These are phyloP conservation scores for Neopestalotiopsis rosae DNA, from an alignment of 2,329 filamentous ascomycete species.

Conservation along the genomic window DNA sequence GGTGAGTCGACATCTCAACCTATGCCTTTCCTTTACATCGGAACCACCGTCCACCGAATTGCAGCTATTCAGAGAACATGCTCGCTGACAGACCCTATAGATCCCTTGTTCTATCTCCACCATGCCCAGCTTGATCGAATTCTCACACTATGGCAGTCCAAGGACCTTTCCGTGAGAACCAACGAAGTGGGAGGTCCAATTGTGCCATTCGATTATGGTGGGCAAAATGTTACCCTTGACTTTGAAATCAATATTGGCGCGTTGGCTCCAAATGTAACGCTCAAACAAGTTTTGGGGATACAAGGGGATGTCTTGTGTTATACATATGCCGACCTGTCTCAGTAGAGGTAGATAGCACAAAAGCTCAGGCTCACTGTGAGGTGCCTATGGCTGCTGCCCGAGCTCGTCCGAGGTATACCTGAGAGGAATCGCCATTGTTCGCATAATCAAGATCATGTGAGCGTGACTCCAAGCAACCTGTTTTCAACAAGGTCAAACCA, in stretches of 20 bases:
- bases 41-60: not conserved
- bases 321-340: not conserved
- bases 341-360: not conserved
- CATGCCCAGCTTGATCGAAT: slow-evolving; percentile 27
- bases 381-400: too few relatives aligned
- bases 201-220: slow-evolving; percentile 16
- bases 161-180: not conserved
- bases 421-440: too few relatives aligned
- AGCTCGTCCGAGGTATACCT: too few relatives aligned
- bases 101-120: slow-evolving; percentile 31
- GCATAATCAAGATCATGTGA: slow-evolving; percentile 1
- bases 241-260: slow-evolving; percentile 13
- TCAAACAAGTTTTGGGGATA: slow-evolving; percentile 12
- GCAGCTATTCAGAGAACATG: too few relatives aligned
- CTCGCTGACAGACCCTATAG: slow-evolving; percentile 15
- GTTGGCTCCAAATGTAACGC: slow-evolving; percentile 9
- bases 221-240: slow-evolving; percentile 16
- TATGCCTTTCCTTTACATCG: not conserved
- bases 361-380: too few relatives aligned
- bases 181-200: slow-evolving; percentile 16
- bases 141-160: slow-evolving; percentile 29
- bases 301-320: slow-evolving; percentile 15
- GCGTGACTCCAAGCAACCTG: slow-evolving; percentile 15
- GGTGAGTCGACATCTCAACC: slow-evolving; percentile 26
- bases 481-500: slow-evolving; percentile 21